Conservation (phyloP, 2,329 filamentous ascomycete species). For the Exophiala viscosa region DNA sequence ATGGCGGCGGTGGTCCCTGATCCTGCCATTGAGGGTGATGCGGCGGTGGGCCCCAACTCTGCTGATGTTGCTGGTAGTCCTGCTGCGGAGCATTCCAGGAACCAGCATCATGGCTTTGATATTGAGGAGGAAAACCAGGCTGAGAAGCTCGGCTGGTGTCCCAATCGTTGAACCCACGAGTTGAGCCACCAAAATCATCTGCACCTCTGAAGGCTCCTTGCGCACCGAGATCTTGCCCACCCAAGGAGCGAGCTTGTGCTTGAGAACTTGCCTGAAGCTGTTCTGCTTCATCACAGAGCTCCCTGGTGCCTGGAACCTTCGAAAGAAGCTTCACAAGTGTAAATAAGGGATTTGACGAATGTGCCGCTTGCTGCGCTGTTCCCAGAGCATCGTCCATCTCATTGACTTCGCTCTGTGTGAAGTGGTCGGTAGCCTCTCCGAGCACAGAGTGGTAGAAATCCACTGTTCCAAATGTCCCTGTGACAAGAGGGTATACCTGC, state of each 20-base stretch:
- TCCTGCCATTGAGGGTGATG: slow-evolving; percentile 6
- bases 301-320: slow-evolving; percentile 70
- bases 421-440: slow-evolving; percentile 75
- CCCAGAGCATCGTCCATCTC: slow-evolving; percentile 72
- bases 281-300: slow-evolving; percentile 64
- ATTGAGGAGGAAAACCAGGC: slow-evolving; percentile 40
- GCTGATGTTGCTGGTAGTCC: slow-evolving; percentile 14
- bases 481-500: slow-evolving; percentile 70
- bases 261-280: slow-evolving; percentile 59
- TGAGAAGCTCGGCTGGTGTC: slow-evolving; percentile 16
- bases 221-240: slow-evolving; percentile 40
- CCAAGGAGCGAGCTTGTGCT: slow-evolving; percentile 58
- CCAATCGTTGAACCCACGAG: slow-evolving; percentile 35
- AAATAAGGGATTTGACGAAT: slow-evolving; percentile 42
- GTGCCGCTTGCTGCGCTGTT: slow-evolving; percentile 57
- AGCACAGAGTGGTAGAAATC: slow-evolving; percentile 78
- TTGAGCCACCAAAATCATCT: slow-evolving; percentile 25
- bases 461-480: slow-evolving; percentile 70
- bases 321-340: slow-evolving; percentile 70
- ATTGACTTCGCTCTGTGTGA: slow-evolving; percentile 79
- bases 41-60: slow-evolving; percentile 11
- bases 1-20: slow-evolving; percentile 5
- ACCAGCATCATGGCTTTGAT: slow-evolving; percentile 14
- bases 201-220: slow-evolving; percentile 28
- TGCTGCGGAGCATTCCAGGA: slow-evolving; percentile 17